Evolutionary conservation across 139 green algal species (phyloP).

Genomic region (Volvox africanus): DNA sequence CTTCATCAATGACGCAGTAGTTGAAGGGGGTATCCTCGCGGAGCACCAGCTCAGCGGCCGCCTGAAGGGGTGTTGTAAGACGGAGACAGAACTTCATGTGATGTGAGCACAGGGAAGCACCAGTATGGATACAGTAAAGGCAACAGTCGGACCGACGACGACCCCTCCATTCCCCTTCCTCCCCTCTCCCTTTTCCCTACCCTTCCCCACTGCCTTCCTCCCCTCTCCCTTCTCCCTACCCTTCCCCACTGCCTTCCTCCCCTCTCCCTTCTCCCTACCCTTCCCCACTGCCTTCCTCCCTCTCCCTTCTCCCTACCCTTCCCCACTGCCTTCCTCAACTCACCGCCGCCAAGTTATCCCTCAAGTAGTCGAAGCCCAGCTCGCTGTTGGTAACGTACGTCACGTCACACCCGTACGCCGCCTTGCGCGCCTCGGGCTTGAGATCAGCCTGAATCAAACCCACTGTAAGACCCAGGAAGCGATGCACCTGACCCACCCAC

Average conservation of each 20-base stretch:
- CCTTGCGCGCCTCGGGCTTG: slow-evolving; percentile 77
- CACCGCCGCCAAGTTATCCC: slow-evolving; percentile 94
- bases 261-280: background rate
- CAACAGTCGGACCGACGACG: no score
- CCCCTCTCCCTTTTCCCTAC: background rate
- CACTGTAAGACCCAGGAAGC: slow-evolving; percentile 94
- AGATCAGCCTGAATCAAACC: slow-evolving; percentile 90
- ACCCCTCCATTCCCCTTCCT: background rate
- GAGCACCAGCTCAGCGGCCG: slow-evolving; percentile 91
- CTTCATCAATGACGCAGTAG: slow-evolving; percentile 95
- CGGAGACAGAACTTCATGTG: background rate
- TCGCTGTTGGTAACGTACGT: slow-evolving; percentile 99
- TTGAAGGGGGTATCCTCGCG: slow-evolving; percentile 84
- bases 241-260: background rate
- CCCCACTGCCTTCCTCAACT: background rate
- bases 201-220: background rate
- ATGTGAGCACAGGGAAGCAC: background rate
- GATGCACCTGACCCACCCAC: slow-evolving; percentile 96
- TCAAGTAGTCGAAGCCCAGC: slow-evolving; percentile 98
- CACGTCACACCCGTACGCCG: slow-evolving; percentile 90
- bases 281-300: no score
- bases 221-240: background rate
- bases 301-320: background rate
- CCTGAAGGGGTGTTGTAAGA: slow-evolving; percentile 48
- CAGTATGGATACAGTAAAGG: no score